Percentiles rank a stretch among this genome's conserved stretches.
phyloP scores from a whole-genome alignment of 306 rosid genomes.

The Morella rubra region DNA sequence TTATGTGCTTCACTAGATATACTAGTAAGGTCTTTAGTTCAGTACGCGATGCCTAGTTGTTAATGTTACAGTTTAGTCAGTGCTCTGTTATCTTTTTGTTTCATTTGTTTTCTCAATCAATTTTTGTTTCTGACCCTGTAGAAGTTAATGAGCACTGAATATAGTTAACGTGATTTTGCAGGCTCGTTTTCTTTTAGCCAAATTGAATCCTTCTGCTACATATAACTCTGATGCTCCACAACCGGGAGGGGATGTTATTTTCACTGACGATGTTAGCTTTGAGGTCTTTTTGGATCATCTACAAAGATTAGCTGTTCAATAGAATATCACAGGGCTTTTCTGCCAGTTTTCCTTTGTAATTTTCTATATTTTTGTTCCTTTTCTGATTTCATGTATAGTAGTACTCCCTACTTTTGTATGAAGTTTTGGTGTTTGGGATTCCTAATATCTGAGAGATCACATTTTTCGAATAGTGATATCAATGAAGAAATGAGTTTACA shows the following conservation, averaged over 20 bases:
- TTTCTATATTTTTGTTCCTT: not conserved
- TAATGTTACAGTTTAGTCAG: not conserved
- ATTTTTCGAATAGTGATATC: not conserved
- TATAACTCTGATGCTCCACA: conserved; percentile 68
- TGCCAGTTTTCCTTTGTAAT: conserved; percentile 24
- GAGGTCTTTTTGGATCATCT: conserved; percentile 97
- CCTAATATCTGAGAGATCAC: not conserved
- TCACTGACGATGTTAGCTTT: conserved; percentile 91
- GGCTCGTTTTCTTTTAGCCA: conserved; percentile 94
- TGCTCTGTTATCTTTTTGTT: not conserved
- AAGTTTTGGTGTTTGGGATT: conserved; percentile 18
- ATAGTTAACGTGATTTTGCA: conserved; percentile 25
- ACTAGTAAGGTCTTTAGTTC: not conserved
- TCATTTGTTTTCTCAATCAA: not conserved
- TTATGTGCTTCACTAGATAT: not conserved
- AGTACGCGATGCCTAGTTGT: not conserved
- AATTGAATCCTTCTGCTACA: conserved; percentile 87
- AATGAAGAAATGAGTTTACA: no score
- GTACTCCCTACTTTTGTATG: not conserved
- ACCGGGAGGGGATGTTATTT: conserved; percentile 87
- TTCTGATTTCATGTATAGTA: conserved; percentile 40
- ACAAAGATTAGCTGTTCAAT: conserved; percentile 95
- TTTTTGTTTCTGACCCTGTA: not conserved
- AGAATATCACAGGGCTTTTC: conserved; percentile 10
- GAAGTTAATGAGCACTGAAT: conserved; percentile 15